Base-by-base conservation (phyloP, 176 grass and related monocot genomes). In the Oryza glumipatula region DNA sequence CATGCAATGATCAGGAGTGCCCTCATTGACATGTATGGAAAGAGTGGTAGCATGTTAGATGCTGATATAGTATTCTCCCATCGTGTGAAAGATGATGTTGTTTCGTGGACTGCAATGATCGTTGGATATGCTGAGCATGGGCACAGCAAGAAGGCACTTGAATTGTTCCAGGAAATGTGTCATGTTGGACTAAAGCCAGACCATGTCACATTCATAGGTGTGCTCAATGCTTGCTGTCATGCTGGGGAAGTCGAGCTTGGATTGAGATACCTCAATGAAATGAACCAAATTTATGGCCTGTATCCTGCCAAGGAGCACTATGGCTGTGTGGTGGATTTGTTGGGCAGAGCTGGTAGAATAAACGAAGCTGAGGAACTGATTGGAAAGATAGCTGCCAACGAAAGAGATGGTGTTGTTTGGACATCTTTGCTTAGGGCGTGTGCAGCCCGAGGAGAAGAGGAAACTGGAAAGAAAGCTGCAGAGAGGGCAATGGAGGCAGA, bases 271-370 rank as follows among this genome's bases (percentile, higher is more conserved):
- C 84, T 95, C 19, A 19, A 65, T 48, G 69, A 77, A 46, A 88
- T 95, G 93, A 82, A 21, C 21, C 77, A 74, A 51, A 54, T 26
- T 33, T 92, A 86, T 39, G 82, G 75, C 33, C 5, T 92, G 68
- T 85, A 90, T 38, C 85, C 88, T 56, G 58, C 79, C 66, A 92
- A 88, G 85, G 93, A 95, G 82, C 90, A 92, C 75, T 92, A 90
- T 7, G 93, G 90, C 14, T 95, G 88, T 63, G 33, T 92, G 14
- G 90, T 92, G 35, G 88, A 95, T 70, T 73, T 95, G 76, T 56
- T 92, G 33, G 78, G 79, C 35, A 81, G 73, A 48, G 93, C 88
- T 16, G 88, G 88, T 36, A 88, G 83, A 68, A 83, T 90, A 68
- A n/a, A 33, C 17, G 93, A 95, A 68, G 56, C 90, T 8, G 77